Evolutionary conservation across 192 early-diverging fungal species (phyloP).

Genomic region (Pilobolus umbonatus): DNA sequence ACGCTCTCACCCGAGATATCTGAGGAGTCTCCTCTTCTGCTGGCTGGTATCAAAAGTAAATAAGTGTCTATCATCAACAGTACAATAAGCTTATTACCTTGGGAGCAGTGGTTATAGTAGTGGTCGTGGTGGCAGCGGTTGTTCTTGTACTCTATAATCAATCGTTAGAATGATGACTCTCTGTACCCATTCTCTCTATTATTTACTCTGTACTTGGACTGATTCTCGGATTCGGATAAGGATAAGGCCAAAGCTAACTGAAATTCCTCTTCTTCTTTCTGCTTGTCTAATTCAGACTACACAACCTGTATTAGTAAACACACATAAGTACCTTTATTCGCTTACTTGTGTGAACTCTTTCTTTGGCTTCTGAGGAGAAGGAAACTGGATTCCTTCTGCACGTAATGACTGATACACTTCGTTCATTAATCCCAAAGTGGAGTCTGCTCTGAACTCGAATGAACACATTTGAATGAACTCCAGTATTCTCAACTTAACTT

Average conservation of each 20-base stretch:
- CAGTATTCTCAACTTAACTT: slow-evolving; percentile 73
- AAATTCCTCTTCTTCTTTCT: slow-evolving; percentile 93
- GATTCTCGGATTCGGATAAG: slow-evolving; percentile 60
- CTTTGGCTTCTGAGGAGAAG: slow-evolving; percentile 77
- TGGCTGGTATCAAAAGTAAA: background rate
- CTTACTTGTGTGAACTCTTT: slow-evolving; percentile 59
- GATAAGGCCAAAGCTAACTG: slow-evolving; percentile 91
- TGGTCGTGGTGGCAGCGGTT: slow-evolving; percentile 75
- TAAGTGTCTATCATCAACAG: background rate
- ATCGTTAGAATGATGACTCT: no score
- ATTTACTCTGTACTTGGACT: slow-evolving; percentile 7
- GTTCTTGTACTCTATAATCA: no score
- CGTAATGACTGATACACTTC: slow-evolving; percentile 63
- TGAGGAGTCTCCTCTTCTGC: slow-evolving; percentile 34
- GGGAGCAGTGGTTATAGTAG: slow-evolving; percentile 39
- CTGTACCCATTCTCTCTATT: no score
- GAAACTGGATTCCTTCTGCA: slow-evolving; percentile 52
- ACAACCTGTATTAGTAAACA: background rate
- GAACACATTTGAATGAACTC: slow-evolving; percentile 92
- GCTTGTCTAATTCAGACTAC: slow-evolving; percentile 67
- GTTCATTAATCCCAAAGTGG: slow-evolving; percentile 75
- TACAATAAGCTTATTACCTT: background rate
- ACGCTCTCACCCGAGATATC: slow-evolving; percentile 79
- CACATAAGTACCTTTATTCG: background rate
- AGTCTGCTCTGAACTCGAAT: slow-evolving; percentile 74